Evolutionary conservation across 352 stramenopile genomes (phyloP).

Genomic region (Phytophthora colocasiae): DNA sequence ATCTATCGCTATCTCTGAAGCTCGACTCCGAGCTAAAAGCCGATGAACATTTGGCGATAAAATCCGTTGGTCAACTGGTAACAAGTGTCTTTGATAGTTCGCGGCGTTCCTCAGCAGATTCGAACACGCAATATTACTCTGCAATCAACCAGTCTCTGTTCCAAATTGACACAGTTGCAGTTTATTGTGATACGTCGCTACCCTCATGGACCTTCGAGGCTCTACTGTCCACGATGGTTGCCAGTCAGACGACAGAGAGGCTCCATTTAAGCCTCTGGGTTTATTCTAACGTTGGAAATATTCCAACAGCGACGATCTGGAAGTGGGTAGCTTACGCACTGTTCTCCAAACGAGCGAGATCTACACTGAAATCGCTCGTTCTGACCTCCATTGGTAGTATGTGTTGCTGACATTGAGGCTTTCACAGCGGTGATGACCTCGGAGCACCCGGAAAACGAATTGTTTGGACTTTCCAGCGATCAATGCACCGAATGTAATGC

Average conservation of each 20-base stretch:
- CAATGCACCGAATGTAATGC: neutral
- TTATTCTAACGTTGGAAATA: neutral
- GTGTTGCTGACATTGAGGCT: conserved; percentile 1
- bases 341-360: conserved; percentile 11
- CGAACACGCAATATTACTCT: neutral
- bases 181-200: conserved; percentile 3
- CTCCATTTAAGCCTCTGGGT: conserved; percentile 1
- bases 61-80: conserved; percentile 4
- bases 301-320: neutral
- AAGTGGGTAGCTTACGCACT: conserved; percentile 22
- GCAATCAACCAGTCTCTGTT: neutral
- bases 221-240: neutral
- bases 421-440: conserved; percentile 2
- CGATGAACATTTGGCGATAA: conserved; percentile 1
- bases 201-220: neutral
- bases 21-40: neutral
- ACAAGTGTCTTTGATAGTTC: neutral
- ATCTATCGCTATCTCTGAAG: neutral
- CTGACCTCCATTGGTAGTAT: conserved; percentile 1
- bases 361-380: neutral
- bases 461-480: neutral
- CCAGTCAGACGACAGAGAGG: neutral
- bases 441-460: conserved; percentile 13
- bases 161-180: neutral
- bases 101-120: neutral